Base-by-base conservation (phyloP, 495 filamentous ascomycete species). In the Penicillium longicatenatum region DNA sequence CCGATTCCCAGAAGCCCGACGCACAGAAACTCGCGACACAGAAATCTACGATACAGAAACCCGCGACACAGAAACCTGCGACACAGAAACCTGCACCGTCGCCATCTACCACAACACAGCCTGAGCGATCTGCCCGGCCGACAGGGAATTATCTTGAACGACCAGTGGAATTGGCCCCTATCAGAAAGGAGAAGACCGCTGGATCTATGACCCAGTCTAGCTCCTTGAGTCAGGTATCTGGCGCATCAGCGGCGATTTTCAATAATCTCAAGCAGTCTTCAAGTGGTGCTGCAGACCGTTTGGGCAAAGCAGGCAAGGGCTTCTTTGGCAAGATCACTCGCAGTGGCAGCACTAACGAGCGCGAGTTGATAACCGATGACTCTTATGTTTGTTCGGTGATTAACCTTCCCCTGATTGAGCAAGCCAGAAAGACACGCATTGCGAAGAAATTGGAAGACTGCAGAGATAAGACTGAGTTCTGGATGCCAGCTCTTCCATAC, bases 401-500 rank as follows among this genome's bases (percentile, higher is more conserved):
- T 67, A 92, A 91, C 61, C 73, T 88, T 16, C 89, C 90, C 1
- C 77, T 97, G 26, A 78, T 93, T 39, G 85, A 95, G 59, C 92
- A 97, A 70, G 90, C 92, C 6, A 81, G 92, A n/a, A 73, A 84
- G 47, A 96, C 92, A 1, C 80, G 92, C 35, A 96, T 97, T 63
- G 91, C 90, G 3, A 93, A 90, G 72, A 83, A 86, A 50, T 75
- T 97, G 16, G 89, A 92, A 65, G 83, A 88, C 54, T 95, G 90
- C 16, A 79, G 85, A 44, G 92, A 97, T 65, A 96, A 96, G 80
- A 96, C 92, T 1, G 92, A 96, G 64, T 97, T 93, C 66, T 97
- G 92, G 92, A 94, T 97, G 91, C 92, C 92, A 1, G 89, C 91
- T 17, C 85, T 97, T 46, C 92, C 92, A 0, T 96, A 92, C 84